phyloP scores from a whole-genome alignment of 345 rosid genomes.

The Salix dunnii region DNA sequence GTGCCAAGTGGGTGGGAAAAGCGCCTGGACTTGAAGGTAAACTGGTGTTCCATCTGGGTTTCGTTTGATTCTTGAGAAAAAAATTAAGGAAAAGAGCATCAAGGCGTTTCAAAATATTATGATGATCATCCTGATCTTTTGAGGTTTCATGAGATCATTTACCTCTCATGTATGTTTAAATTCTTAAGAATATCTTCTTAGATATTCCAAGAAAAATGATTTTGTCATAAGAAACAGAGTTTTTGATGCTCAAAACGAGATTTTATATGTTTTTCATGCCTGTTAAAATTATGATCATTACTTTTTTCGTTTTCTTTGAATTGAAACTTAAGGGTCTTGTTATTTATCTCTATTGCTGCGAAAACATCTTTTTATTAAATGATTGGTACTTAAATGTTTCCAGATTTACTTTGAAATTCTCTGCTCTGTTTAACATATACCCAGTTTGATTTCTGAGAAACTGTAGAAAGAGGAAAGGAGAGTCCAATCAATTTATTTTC shows the following conservation, averaged over 20 bases:
- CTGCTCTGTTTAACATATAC: neutral
- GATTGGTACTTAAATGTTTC: too few relatives aligned
- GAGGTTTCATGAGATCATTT: neutral
- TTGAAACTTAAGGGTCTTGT: neutral
- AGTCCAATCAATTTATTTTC: neutral
- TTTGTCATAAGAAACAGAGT: neutral
- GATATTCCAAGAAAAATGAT: neutral
- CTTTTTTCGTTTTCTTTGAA: neutral
- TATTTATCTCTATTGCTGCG: neutral
- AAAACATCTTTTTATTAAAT: neutral
- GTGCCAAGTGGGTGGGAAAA: conserved; percentile 91
- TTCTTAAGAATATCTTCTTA: neutral
- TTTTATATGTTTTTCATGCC: neutral
- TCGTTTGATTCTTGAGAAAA: conserved; percentile 21
- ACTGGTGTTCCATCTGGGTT: neutral
- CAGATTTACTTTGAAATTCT: neutral
- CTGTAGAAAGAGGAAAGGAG: neutral
- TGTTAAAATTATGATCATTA: neutral
- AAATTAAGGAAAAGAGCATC: neutral
- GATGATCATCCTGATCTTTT: neutral
- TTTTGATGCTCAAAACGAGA: neutral
- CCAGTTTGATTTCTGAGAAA: conserved; percentile 26
- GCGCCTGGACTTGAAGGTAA: conserved; percentile 83
- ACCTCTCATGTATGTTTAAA: too few relatives aligned
- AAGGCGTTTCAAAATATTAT: neutral